Base-by-base conservation (phyloP, 495 filamentous ascomycete genomes). In the Aspergillus haitiensis region DNA sequence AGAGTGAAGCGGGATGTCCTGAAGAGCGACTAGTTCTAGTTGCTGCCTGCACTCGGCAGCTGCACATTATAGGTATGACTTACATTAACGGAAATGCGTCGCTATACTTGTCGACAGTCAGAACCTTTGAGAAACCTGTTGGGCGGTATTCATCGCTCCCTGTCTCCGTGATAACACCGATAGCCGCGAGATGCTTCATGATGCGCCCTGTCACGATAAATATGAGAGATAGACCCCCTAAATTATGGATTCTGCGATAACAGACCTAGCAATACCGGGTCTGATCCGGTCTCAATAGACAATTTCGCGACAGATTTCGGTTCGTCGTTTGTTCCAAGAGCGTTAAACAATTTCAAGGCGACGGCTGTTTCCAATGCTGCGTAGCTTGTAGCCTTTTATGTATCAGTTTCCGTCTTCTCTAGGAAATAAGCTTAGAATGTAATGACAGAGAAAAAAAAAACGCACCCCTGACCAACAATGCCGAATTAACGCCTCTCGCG, bases 131-230 rank as follows among this genome's bases (percentile, higher is more conserved):
- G 34, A 81, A 70, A 15, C 70, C 69, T 34, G 69, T 81, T 1
- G 66, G 63, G 7, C 49, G 47, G 61, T 80, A 82, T 32, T 70
- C 71, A 55, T 81, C 69, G 1, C 35, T 32, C 7, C 65, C 73
- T 10, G 66, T 73, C 62, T 82, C 72, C 15, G 48, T 49, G 11
- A 82, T 61, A 50, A 76, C 64, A 1, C 72, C 73, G 70, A 78
- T 77, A 42, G 78, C 72, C 3, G 71, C 75, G 1, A 81, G 61
- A 50, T 82, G 78, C 42, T 70, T 72, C 58, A 81, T 62, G 33
- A 79, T 56, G 7, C 72, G 74, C 3, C 56, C 65, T 61, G 39
- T 1, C n/a, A 10, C 15, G 6, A 27, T 42, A 6, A 42, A 6
- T 8, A 34, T 18, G 21, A 31, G 6, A 46, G 16, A 31, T 12